Percentiles rank a stretch among this genome's conserved stretches.
Conservation (phyloP, 331 rosid genomes). For the Prunus yedoensis region DNA sequence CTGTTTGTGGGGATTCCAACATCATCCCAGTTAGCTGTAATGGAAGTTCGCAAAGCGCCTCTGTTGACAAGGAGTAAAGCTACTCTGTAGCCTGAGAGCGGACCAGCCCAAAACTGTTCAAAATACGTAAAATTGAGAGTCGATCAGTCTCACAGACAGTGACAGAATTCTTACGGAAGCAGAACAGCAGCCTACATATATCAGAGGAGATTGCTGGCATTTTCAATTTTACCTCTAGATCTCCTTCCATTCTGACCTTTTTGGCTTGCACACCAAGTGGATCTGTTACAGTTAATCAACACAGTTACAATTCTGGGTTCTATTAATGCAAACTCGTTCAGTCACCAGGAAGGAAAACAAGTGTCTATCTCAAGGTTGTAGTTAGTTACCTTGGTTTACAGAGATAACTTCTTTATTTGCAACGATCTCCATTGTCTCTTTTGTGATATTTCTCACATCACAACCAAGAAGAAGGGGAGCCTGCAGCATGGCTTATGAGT, state of each 20-base stretch:
- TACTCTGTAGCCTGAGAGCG: slow-evolving; percentile 66
- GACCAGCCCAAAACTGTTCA: slow-evolving; percentile 89
- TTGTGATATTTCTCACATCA: slow-evolving; percentile 66
- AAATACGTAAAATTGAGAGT: not conserved
- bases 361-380: not conserved
- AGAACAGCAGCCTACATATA: not conserved
- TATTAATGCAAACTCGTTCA: not conserved
- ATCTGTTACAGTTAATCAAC: slow-evolving; percentile 37
- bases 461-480: slow-evolving; percentile 98
- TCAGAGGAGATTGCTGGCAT: not conserved
- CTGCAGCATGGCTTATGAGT: slow-evolving; percentile 38
- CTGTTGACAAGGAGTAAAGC: slow-evolving; percentile 67
- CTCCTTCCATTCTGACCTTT: slow-evolving; percentile 85
- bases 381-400: slow-evolving; percentile 71
- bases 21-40: slow-evolving; percentile 75
- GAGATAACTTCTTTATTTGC: slow-evolving; percentile 73
- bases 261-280: slow-evolving; percentile 78
- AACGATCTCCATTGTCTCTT: slow-evolving; percentile 53
- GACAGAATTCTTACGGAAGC: not conserved
- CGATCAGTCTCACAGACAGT: not conserved
- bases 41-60: slow-evolving; percentile 32
- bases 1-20: slow-evolving; percentile 53
- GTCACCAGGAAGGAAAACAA: not conserved
- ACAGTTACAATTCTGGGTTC: not conserved
- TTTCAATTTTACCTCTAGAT: slow-evolving; percentile 54